These are phyloP conservation scores for Kernera saxatilis DNA, from an alignment of 345 rosid genomes.

Conservation along the genomic window DNA sequence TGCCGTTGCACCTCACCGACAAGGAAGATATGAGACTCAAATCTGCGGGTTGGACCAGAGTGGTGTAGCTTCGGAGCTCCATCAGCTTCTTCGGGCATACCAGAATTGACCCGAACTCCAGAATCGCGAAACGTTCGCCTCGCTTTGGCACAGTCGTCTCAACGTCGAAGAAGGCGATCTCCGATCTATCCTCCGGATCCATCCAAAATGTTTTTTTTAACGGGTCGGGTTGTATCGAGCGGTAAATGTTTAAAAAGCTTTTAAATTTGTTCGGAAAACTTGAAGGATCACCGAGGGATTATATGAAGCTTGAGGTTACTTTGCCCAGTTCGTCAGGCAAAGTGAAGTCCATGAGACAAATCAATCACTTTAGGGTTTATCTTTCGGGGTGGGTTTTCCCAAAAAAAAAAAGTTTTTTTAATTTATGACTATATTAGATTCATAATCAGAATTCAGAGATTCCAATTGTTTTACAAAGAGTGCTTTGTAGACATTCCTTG, in stretches of 20 bases:
- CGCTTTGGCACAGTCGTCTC: conserved; percentile 76
- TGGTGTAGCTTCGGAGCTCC: conserved; percentile 68
- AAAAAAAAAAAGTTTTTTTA: not conserved
- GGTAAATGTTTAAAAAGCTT: not conserved
- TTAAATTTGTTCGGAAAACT: not conserved
- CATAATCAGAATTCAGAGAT: not conserved
- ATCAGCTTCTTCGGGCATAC: conserved; percentile 72
- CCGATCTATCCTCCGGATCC: conserved; percentile 44
- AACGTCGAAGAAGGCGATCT: conserved; percentile 83
- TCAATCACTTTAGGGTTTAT: not conserved
- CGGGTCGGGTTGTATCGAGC: not conserved
- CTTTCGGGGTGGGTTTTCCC: conserved; percentile 12
- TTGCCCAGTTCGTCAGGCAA: not conserved
- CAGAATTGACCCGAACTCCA: conserved; percentile 86
- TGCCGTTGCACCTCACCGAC: conserved; percentile 68
- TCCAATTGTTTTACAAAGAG: not conserved
- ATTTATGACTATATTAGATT: not conserved
- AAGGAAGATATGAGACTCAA: conserved; percentile 48
- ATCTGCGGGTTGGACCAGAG: conserved; percentile 68
- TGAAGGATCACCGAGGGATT: conserved; percentile 10
- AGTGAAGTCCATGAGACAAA: not conserved
- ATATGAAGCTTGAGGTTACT: conserved; percentile 10
- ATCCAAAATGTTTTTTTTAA: not conserved
- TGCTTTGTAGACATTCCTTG: conserved; percentile 17
- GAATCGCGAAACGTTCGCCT: conserved; percentile 57